Base-by-base conservation (phyloP, 805 yeast species). In the Sugiyamaella americana region DNA sequence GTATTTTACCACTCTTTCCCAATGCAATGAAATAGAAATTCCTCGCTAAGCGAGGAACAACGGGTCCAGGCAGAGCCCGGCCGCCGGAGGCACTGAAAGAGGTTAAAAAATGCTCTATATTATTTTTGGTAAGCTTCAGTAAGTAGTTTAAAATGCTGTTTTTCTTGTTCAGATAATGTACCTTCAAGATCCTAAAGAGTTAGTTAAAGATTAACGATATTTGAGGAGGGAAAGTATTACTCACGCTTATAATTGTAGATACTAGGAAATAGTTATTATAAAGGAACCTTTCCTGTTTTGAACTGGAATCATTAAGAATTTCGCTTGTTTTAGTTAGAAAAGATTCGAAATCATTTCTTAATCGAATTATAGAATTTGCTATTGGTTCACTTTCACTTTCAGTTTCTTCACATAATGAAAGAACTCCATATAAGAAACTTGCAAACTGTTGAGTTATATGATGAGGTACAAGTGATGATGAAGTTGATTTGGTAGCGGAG, bases 361-460 rank as follows among this genome's bases (percentile, higher is more conserved):
- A 64, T 46, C 96, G 72, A 3, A 70, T 71, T 4, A 91, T 72
- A 1, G 88, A 80, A 51, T 75, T 79, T 37, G 77, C 77, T 5
- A 91, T 68, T 1, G 96, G 96, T 54, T 87, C 97, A 2, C 62
- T 53, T 34, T 49, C 78, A 64, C 55, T 60, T 51, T 56, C 67
- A 49, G 51, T 62, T 49, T 51, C 63, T 37, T 62, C 57, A 35
- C 67, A 58, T 37, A 91, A 67, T 37, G 79, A 79, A 45, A 89
- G 67, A 23, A 93, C 63, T 4, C 91, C 91, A 54, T 79, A 74
- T 8, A 91, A 57, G 47, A 84, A 75, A 44, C 77, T 79, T 1
- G 94, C 81, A 64, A 87, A 85, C 46, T 84, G 85, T 54, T 87
- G 88, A 0, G 97, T 87, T 29, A 89, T 61, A 11, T 73, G 77